Conservation (phyloP, 352 stramenopile genomes). For the Pythium aristosporum region DNA sequence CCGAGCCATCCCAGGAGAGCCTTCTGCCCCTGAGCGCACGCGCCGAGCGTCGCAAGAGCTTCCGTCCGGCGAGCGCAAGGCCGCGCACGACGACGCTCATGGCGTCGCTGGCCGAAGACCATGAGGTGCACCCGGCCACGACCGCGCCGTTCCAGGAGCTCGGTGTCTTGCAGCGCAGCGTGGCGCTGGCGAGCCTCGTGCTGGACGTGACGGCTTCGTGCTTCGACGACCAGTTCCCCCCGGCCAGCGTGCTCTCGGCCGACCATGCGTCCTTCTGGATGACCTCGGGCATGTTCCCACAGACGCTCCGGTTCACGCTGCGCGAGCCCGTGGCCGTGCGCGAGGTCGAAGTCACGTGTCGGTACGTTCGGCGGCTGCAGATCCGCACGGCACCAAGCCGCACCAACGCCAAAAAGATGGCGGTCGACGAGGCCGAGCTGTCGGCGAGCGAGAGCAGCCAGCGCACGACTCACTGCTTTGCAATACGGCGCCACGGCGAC, state of each 20-base stretch:
- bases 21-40: constrained; percentile 8
- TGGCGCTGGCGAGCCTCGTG: constrained; percentile 33
- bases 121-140: constrained; percentile 46
- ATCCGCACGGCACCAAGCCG: constrained; percentile 42
- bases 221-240: constrained; percentile 49
- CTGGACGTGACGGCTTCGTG: constrained; percentile 68
- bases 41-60: constrained; percentile 58
- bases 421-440: constrained; percentile 38
- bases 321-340: constrained; percentile 54
- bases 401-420: constrained; percentile 32
- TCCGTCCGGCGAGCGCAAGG: constrained; percentile 64
- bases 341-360: constrained; percentile 68
- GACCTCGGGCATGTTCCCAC: constrained; percentile 67
- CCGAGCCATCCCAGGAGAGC: constrained; percentile 28
- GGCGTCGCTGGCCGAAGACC: constrained; percentile 57
- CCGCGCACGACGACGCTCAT: constrained; percentile 42
- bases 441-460: constrained; percentile 40
- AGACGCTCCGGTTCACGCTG: constrained; percentile 65
- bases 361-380: constrained; percentile 58
- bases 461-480: constrained; percentile 54
- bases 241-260: constrained; percentile 51
- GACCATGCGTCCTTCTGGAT: constrained; percentile 67
- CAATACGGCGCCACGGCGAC: constrained; percentile 15
- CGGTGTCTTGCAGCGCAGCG: constrained; percentile 29
- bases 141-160: constrained; percentile 20